These are phyloP conservation scores for Cardiospermum halicacabum DNA, from an alignment of 345 rosid species.

Conservation along the genomic window DNA sequence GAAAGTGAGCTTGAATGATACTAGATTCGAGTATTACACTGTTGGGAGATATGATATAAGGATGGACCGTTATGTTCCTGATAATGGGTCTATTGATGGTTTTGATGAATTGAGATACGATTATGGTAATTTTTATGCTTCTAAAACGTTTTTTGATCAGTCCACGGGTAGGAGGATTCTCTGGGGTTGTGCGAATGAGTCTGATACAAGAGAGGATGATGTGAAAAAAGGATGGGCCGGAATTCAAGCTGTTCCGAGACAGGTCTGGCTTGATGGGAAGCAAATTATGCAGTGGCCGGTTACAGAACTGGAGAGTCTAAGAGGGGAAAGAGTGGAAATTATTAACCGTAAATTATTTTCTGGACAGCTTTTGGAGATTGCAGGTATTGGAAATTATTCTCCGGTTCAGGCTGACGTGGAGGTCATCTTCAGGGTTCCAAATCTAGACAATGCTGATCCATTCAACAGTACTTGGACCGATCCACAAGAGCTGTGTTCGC, in stretches of 20 bases:
- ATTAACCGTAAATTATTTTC: too few species aligned
- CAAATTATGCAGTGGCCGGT: too few species aligned
- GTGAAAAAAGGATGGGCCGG: constrained; percentile 54
- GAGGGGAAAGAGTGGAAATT: too few species aligned
- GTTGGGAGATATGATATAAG: constrained; percentile 32
- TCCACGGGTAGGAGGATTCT: constrained; percentile 36
- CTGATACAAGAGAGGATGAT: constrained; percentile 22
- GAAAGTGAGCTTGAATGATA: constrained; percentile 33
- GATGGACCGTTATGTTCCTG: constrained; percentile 30
- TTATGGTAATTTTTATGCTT: constrained; percentile 60
- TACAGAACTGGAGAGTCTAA: too few species aligned
- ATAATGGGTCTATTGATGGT: constrained; percentile 21
- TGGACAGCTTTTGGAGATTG: too few species aligned
- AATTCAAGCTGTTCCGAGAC: too few species aligned
- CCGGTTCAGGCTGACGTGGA: constrained; percentile 93
- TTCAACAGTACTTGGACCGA: constrained; percentile 47
- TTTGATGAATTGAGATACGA: constrained; percentile 40
- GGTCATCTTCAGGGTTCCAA: constrained; percentile 36
- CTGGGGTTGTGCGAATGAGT: constrained; percentile 59
- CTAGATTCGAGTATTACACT: constrained; percentile 35
- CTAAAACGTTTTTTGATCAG: constrained; percentile 51
- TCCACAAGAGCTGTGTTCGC: constrained; percentile 51
- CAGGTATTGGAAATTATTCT: too few species aligned
- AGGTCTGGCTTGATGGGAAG: too few species aligned
- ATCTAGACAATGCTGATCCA: constrained; percentile 45